These are phyloP conservation scores for Ogataea pini DNA, from an alignment of 805 yeast genomes.

Conservation along the genomic window DNA sequence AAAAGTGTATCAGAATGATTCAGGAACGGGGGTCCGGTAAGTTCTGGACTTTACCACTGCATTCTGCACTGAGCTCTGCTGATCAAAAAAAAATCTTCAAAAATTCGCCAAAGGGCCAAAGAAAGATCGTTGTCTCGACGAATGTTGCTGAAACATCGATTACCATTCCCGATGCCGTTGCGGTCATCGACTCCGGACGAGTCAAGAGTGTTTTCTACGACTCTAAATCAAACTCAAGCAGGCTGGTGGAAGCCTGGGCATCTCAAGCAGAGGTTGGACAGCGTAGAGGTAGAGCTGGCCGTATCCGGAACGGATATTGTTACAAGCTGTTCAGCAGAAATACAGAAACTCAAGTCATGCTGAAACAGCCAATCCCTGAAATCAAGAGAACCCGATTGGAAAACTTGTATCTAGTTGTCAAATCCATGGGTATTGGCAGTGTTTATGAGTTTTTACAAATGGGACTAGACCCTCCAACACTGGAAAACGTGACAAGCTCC, in stretches of 20 bases:
- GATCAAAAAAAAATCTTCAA: conserved; percentile 81
- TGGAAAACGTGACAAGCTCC: conserved; percentile 51
- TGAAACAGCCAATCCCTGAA: conserved; percentile 81
- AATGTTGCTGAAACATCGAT: conserved; percentile 97
- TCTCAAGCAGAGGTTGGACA: conserved; percentile 88
- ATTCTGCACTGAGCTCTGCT: conserved; percentile 79
- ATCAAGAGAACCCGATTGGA: conserved; percentile 83
- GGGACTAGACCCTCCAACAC: conserved; percentile 83
- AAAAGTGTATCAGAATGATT: conserved; percentile 53
- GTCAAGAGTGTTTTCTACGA: conserved; percentile 79
- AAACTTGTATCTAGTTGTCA: conserved; percentile 77
- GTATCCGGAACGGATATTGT: conserved; percentile 81
- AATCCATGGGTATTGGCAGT: conserved; percentile 80
- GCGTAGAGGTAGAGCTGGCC: conserved; percentile 98
- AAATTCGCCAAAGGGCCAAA: conserved; percentile 47
- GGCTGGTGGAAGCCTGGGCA: conserved; percentile 78
- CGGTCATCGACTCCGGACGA: conserved; percentile 84
- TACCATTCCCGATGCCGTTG: conserved; percentile 93
- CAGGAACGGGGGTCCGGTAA: conserved; percentile 8
- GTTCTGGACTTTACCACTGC: conserved; percentile 68
- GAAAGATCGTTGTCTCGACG: conserved; percentile 87
- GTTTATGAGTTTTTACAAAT: conserved; percentile 67
- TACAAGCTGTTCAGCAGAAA: conserved; percentile 74
- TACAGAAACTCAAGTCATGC: conserved; percentile 58
- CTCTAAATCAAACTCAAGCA: conserved; percentile 63